A percentile compares a stretch with the other conserved stretches of the same genome.
Evolutionary conservation across 768 basidiomycete genomes (phyloP).

Genomic region (Russula sp.): DNA sequence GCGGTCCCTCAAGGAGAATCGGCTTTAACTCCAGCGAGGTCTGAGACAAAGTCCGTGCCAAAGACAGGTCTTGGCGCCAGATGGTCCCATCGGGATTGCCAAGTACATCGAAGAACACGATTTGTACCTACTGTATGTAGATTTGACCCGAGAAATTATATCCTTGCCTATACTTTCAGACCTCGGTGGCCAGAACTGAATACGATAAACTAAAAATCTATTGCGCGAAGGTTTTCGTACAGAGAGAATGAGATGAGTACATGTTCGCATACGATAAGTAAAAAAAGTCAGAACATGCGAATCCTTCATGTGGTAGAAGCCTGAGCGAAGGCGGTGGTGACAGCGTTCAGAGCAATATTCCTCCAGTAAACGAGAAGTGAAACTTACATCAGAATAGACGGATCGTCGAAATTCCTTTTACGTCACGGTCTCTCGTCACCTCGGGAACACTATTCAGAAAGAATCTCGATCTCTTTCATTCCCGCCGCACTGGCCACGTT

Average conservation of each 20-base stretch:
- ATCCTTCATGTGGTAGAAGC: slow-evolving; percentile 43
- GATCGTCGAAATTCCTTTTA: slow-evolving; percentile 70
- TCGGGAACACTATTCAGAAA: slow-evolving; percentile 44
- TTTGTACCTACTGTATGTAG: slow-evolving; percentile 41
- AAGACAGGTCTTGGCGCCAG: slow-evolving; percentile 43
- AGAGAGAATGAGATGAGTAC: slow-evolving; percentile 6
- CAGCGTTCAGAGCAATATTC: slow-evolving; percentile 51
- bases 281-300: slow-evolving; percentile 2
- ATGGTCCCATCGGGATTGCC: slow-evolving; percentile 48
- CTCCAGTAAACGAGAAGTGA: not conserved
- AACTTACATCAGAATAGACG: slow-evolving; percentile 80
- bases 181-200: not conserved
- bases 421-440: too few species aligned
- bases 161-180: not conserved
- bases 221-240: slow-evolving; percentile 3
- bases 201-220: slow-evolving; percentile 5
- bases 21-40: too few species aligned
- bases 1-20: too few species aligned
- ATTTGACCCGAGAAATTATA: not conserved
- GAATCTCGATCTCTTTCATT: slow-evolving; percentile 97
- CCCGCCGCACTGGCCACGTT: slow-evolving; percentile 91
- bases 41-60: slow-evolving; percentile 44
- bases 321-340: slow-evolving; percentile 87
- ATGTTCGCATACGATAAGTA: slow-evolving; percentile 9
- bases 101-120: slow-evolving; percentile 50